Evolutionary conservation across 108 stramenopile species (phyloP), one percentile per base, ranked within the genome.

Genomic region (Chaetoceros tenuissimus): DNA sequence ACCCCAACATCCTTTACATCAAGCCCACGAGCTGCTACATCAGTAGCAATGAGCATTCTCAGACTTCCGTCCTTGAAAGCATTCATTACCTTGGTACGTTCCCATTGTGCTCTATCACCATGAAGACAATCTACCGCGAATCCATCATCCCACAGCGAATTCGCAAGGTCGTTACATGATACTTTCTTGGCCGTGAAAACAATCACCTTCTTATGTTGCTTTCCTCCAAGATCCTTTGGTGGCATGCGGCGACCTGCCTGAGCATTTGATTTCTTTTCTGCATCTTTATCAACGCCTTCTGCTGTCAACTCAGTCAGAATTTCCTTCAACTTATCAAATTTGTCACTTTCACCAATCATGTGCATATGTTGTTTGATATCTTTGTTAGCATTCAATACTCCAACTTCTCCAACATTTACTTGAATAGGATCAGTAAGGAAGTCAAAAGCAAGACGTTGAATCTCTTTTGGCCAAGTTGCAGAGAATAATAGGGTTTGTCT

Each of bases 391-490:
- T 85, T 75, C 48, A 98, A 73, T 7, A 73, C 84, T 65, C 80
- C 89, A 34, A 95, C 89, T 64, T 86, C 84, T 45, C 97, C 89
- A 5, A 97, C 98, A 66, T 97, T 94, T 56, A 99, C 92, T 71
- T 93, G 93, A 51, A 89, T 83, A 29, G 99, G 99, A 72, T 97
- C 85, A 31, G 61, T 75, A 30, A 99, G 74, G 65, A 98, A 99
- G 60, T 98, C 99, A 46, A 75, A 72, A 18, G 97, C 97, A 31
- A 99, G 75, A 22, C 78, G 77, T 77, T 98, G 99, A 44, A 99
- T 98, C 60, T 99, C 97, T 26, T 85, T 75, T 5, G 99, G 99
- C 88, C 97, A 98, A 13, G 99, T 99, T 0, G 99, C 99, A 24
- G 92, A 93, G 75, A 99, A 99, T 64, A 99, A 85, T 48, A 97